These are phyloP conservation scores for Eucalyptus urophylla DNA, from an alignment of 345 rosid genomes.

Conservation along the genomic window DNA sequence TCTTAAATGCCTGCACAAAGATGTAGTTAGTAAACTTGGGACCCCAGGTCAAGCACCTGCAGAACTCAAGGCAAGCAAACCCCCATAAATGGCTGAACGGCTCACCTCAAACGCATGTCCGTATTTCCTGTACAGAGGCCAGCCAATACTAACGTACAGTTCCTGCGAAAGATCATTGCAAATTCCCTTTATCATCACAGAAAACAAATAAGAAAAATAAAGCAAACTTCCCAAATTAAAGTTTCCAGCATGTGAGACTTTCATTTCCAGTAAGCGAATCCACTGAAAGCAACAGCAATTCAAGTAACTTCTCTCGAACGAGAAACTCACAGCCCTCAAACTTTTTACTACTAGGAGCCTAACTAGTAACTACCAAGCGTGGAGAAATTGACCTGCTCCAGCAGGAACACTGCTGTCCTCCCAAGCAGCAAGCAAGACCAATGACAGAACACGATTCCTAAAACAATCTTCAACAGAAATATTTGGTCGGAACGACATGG, in stretches of 20 bases:
- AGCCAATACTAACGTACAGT: constrained; percentile 66
- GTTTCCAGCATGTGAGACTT: background rate
- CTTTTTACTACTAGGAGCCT: background rate
- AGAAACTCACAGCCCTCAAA: background rate
- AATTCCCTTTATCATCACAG: background rate
- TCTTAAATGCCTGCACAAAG: constrained; percentile 75
- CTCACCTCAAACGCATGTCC: constrained; percentile 97
- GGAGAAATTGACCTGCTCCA: background rate
- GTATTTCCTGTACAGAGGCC: constrained; percentile 92
- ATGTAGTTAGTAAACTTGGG: background rate
- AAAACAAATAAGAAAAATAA: background rate
- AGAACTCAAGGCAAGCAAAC: background rate
- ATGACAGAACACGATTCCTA: background rate
- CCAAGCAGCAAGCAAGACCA: background rate
- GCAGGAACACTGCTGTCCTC: background rate
- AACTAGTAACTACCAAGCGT: background rate
- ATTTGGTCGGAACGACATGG: background rate
- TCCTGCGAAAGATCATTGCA: constrained; percentile 33
- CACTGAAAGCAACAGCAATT: background rate
- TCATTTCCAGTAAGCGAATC: background rate
- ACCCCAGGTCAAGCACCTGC: background rate
- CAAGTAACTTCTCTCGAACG: background rate
- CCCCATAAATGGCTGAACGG: background rate
- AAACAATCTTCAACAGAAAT: background rate
- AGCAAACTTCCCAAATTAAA: background rate